Percentiles rank a stretch among this genome's conserved stretches.
phyloP scores from a whole-genome alignment of 1,139 yeast genomes.

The Eremothecium cymbalariae region DNA sequence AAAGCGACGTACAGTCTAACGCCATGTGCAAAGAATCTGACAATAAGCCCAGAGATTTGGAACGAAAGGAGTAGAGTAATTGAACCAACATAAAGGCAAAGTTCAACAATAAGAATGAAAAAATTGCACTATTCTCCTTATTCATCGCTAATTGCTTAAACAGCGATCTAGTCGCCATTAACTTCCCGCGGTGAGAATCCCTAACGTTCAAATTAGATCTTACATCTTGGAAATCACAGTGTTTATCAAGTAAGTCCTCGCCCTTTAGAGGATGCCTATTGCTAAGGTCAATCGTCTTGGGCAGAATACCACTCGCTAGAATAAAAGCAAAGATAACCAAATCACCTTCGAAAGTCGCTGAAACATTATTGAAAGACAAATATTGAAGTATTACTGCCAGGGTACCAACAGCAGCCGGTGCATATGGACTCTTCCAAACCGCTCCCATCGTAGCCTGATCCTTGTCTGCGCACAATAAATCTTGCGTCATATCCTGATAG shows the following conservation, averaged over 20 bases:
- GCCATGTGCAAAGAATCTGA: conserved; percentile 97
- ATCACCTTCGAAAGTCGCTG: conserved; percentile 14
- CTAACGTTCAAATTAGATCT: conserved; percentile 5
- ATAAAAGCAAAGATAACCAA: conserved; percentile 18
- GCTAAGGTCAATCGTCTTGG: conserved; percentile 11
- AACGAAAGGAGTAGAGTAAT: conserved; percentile 79
- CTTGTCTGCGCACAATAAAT: conserved; percentile 14
- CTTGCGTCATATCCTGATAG: conserved; percentile 23
- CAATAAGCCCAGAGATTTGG: conserved; percentile 81
- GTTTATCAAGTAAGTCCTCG: conserved; percentile 16
- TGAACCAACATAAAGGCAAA: conserved; percentile 93
- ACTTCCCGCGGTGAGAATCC: conserved; percentile 1
- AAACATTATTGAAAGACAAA: conserved; percentile 27
- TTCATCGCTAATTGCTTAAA: conserved; percentile 44
- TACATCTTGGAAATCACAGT: conserved; percentile 10
- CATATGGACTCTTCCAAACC: conserved; percentile 22
- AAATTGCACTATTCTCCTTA: conserved; percentile 79
- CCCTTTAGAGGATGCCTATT: conserved; percentile 7
- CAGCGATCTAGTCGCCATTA: conserved; percentile 11
- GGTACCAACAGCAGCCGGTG: conserved; percentile 21
- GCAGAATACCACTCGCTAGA: conserved; percentile 8
- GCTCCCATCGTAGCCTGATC: conserved; percentile 10
- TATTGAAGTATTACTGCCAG: conserved; percentile 31
- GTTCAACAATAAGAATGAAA: conserved; percentile 75
- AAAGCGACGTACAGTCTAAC: conserved; percentile 81